Evolutionary conservation across 2,329 filamentous ascomycete species (phyloP).

Genomic region (Colletotrichum viniferum): DNA sequence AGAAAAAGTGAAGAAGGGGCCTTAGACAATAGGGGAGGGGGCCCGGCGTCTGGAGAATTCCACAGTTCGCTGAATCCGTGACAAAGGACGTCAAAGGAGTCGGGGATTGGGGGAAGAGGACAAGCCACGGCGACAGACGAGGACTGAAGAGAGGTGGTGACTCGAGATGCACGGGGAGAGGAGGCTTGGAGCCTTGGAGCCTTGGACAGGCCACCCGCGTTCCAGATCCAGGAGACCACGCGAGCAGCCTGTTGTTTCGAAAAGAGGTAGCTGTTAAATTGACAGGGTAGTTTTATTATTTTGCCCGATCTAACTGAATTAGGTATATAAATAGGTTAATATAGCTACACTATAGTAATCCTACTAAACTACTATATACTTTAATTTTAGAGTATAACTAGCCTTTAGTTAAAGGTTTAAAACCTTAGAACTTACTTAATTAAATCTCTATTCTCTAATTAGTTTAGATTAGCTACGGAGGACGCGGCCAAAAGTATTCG

Average conservation of each 20-base stretch:
- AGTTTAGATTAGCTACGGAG: too few species aligned
- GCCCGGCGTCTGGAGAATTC: background rate
- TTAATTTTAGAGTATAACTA: too few species aligned
- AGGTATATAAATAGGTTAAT: too few species aligned
- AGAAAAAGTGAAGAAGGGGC: background rate
- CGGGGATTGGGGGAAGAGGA: background rate
- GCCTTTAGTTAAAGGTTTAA: too few species aligned
- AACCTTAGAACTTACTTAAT: too few species aligned
- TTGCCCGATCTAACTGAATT: too few species aligned
- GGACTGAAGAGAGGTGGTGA: background rate
- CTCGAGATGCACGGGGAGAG: background rate
- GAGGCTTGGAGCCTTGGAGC: background rate
- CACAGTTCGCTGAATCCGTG: background rate
- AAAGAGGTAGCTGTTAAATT: too few species aligned
- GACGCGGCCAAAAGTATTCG: too few species aligned
- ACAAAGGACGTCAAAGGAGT: background rate
- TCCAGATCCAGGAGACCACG: background rate
- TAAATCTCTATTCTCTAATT: too few species aligned
- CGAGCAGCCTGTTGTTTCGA: slow-evolving; percentile 5
- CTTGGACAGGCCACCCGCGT: background rate
- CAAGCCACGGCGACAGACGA: background rate
- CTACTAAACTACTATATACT: too few species aligned
- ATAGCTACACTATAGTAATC: too few species aligned
- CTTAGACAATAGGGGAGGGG: background rate
- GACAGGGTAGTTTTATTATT: too few species aligned